Evolutionary conservation across 192 early-diverging fungal species (phyloP).

Genomic region (Coemansia sp.): DNA sequence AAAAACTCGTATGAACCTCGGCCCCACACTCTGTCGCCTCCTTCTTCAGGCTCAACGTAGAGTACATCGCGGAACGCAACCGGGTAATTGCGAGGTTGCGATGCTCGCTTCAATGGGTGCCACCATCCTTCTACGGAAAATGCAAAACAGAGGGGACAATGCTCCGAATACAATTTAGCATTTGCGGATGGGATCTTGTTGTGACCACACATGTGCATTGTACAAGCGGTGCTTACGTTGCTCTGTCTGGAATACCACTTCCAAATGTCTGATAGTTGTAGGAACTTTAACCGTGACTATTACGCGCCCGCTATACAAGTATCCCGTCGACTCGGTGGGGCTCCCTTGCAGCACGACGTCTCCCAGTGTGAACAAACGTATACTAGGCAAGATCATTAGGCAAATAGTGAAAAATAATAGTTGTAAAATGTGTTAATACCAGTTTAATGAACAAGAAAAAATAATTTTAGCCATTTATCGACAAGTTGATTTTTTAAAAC

Average conservation of each 20-base stretch:
- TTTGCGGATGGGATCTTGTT: neutral
- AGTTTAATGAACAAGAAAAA: slow-evolving; percentile 2
- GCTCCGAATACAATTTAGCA: neutral
- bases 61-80: slow-evolving; percentile 11
- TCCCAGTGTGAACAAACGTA: slow-evolving; percentile 44
- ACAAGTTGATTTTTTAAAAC: neutral
- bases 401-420: neutral
- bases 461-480: neutral
- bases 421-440: neutral
- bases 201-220: neutral
- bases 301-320: slow-evolving; percentile 42
- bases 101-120: slow-evolving; percentile 19
- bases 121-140: slow-evolving; percentile 27
- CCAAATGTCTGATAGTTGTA: slow-evolving; percentile 19
- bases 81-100: neutral
- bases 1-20: slow-evolving; percentile 49
- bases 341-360: slow-evolving; percentile 45
- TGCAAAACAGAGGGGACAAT: neutral
- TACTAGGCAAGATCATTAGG: slow-evolving; percentile 41
- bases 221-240: slow-evolving; percentile 13
- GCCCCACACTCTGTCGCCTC: slow-evolving; percentile 15
- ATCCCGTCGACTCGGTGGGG: slow-evolving; percentile 38
- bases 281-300: slow-evolving; percentile 42
- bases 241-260: slow-evolving; percentile 46
- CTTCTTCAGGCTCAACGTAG: slow-evolving; percentile 8